Conservation (phyloP, 176 grass and related monocot species). For the Rhipidocladum racemiflorum region DNA sequence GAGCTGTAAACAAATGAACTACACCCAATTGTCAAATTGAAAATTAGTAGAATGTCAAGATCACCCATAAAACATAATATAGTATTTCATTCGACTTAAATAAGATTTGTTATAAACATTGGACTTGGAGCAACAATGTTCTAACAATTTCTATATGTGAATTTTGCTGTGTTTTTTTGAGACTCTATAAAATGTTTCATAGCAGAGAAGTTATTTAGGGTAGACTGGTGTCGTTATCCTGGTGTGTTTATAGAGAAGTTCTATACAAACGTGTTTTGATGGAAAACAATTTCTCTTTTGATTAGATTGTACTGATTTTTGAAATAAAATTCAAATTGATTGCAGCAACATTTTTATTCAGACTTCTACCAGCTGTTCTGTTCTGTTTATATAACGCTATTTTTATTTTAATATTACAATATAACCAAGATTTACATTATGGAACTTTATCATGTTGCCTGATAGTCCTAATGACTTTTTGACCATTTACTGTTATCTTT, state of each 20-base stretch:
- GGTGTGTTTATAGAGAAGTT: background rate
- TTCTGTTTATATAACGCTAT: background rate
- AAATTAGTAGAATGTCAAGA: background rate
- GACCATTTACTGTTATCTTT: background rate
- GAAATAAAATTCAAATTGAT: background rate
- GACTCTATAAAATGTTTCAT: background rate
- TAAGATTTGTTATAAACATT: background rate
- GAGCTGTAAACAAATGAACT: background rate
- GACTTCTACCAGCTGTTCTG: constrained; percentile 12
- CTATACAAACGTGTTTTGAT: constrained; percentile 9
- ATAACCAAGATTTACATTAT: constrained; percentile 15
- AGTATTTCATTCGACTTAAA: constrained; percentile 2
- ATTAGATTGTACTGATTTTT: background rate
- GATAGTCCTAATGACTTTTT: constrained; percentile 1
- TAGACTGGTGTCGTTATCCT: background rate
- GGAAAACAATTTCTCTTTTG: background rate
- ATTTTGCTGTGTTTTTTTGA: background rate
- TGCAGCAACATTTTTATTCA: constrained; percentile 5
- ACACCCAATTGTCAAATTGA: background rate
- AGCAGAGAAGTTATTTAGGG: background rate
- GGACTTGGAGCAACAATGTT: background rate
- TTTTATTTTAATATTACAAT: background rate
- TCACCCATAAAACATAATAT: background rate
- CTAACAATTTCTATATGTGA: background rate
- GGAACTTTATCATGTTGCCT: constrained; percentile 10